Percentiles rank a stretch among this genome's conserved stretches.
Evolutionary conservation across 225 moss, liverwort and hornwort species (phyloP).

Genomic region (Bryoerythrophyllum caledonicum): DNA sequence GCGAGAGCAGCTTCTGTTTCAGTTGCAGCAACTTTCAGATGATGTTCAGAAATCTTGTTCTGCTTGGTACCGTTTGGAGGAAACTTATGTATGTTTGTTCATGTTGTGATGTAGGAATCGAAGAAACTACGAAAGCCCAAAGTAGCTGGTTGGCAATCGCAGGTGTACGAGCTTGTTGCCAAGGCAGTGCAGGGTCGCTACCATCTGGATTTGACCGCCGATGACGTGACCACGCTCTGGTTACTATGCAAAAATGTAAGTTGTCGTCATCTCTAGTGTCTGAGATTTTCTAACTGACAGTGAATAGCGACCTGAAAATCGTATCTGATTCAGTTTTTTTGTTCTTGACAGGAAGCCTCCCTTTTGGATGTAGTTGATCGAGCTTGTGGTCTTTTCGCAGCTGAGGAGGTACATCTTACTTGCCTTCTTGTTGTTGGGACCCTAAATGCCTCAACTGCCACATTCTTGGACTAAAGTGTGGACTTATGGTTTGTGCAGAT

Average conservation of each 20-base stretch:
- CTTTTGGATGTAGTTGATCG: slow-evolving; percentile 60
- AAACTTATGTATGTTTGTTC: not conserved
- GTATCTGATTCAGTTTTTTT: not conserved
- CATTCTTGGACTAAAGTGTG: not conserved
- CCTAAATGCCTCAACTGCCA: not conserved
- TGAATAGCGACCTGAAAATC: not conserved
- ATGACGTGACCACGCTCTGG: slow-evolving; percentile 66
- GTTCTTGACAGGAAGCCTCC: slow-evolving; percentile 65
- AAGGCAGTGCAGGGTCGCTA: slow-evolving; percentile 45
- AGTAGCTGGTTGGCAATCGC: slow-evolving; percentile 51
- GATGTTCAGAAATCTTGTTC: not conserved
- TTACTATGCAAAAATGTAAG: slow-evolving; percentile 72
- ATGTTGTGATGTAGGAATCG: slow-evolving; percentile 44
- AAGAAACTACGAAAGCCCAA: slow-evolving; percentile 65
- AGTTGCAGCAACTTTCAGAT: not conserved
- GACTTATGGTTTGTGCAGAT: slow-evolving; percentile 39
- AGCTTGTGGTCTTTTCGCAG: slow-evolving; percentile 67
- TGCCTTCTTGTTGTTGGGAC: slow-evolving; percentile 4
- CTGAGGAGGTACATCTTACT: slow-evolving; percentile 37
- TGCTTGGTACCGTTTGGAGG: not conserved
- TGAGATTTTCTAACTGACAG: not conserved
- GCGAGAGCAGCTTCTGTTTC: not conserved
- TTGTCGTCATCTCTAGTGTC: not conserved
- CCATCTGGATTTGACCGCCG: slow-evolving; percentile 43
- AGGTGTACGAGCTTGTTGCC: slow-evolving; percentile 50